Percentiles rank a stretch among this genome's conserved stretches.
Evolutionary conservation across 106 monocot species (phyloP).

Genomic region (Apostasia ramifera): DNA sequence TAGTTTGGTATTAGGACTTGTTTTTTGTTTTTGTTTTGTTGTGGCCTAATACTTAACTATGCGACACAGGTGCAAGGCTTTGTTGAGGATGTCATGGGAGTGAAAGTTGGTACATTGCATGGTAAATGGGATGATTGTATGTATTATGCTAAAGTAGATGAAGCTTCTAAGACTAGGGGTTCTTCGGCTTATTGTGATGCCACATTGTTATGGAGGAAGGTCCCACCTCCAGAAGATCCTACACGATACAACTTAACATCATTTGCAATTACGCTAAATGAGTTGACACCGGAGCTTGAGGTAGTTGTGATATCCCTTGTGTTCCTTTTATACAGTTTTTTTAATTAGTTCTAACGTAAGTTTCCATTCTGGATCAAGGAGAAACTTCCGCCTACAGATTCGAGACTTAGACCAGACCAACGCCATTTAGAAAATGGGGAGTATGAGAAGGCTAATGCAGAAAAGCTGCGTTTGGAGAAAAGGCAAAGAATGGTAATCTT

Average conservation of each 20-base stretch:
- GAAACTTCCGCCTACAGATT: constrained; percentile 83
- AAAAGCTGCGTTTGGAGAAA: constrained; percentile 66
- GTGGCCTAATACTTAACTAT: not conserved
- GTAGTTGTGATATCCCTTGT: constrained; percentile 12
- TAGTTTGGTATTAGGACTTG: not conserved
- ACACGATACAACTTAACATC: constrained; percentile 63
- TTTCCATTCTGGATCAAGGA: constrained; percentile 41
- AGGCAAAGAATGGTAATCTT: constrained; percentile 70
- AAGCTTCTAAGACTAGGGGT: constrained; percentile 23
- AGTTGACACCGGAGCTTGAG: constrained; percentile 39
- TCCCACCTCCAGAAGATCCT: constrained; percentile 28
- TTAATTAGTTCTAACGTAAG: constrained; percentile 28
- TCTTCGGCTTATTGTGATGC: constrained; percentile 7
- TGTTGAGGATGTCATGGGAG: constrained; percentile 53
- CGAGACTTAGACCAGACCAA: constrained; percentile 78
- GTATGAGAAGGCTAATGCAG: constrained; percentile 57
- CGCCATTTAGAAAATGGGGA: constrained; percentile 60
- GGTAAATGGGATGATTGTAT: constrained; percentile 84
- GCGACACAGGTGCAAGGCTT: constrained; percentile 57
- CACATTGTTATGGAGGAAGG: constrained; percentile 49
- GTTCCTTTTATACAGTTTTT: not conserved
- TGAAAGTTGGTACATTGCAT: constrained; percentile 42
- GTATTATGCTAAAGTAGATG: constrained; percentile 30
- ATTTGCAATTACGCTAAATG: constrained; percentile 60
- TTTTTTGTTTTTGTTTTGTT: too few species aligned